Evolutionary conservation across 805 yeast species (phyloP).

Genomic region (Candida gorgasii): DNA sequence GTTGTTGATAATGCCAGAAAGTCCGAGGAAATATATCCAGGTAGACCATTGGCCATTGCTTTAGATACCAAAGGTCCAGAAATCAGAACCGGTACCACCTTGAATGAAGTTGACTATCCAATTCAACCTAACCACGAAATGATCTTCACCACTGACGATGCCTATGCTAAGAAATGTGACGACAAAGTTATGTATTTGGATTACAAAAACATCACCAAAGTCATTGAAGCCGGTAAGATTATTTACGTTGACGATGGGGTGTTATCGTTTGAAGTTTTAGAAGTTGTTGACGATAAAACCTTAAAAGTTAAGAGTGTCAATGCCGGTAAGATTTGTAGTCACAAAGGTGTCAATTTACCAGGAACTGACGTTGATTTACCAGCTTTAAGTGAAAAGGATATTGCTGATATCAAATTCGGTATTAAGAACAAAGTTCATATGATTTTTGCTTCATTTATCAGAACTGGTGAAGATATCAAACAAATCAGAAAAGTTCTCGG

Average conservation of each 20-base stretch:
- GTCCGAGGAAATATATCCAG: conserved; percentile 85
- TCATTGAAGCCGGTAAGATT: conserved; percentile 81
- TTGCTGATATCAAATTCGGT: conserved; percentile 89
- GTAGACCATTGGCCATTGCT: conserved; percentile 98
- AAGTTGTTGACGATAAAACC: conserved; percentile 76
- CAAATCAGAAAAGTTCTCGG: conserved; percentile 94
- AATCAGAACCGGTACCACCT: conserved; percentile 97
- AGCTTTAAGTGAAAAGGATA: conserved; percentile 96
- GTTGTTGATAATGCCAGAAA: conserved; percentile 96
- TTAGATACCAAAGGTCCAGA: conserved; percentile 99
- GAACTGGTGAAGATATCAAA: conserved; percentile 86
- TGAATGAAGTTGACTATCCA: conserved; percentile 76
- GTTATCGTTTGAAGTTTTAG: conserved; percentile 87
- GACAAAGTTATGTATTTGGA: conserved; percentile 86
- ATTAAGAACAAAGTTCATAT: conserved; percentile 97
- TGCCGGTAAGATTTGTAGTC: conserved; percentile 94
- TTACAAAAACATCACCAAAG: conserved; percentile 95
- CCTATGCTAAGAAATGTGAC: conserved; percentile 69
- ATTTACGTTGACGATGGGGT: conserved; percentile 98
- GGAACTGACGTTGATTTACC: conserved; percentile 99
- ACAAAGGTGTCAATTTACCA: conserved; percentile 99
- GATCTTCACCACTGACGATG: conserved; percentile 89
- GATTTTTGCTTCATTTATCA: conserved; percentile 97
- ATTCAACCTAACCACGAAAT: conserved; percentile 84
- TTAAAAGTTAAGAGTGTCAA: conserved; percentile 87